Evolutionary conservation across 768 basidiomycete species (phyloP).

Genomic region (Punctularia strigosozonata): DNA sequence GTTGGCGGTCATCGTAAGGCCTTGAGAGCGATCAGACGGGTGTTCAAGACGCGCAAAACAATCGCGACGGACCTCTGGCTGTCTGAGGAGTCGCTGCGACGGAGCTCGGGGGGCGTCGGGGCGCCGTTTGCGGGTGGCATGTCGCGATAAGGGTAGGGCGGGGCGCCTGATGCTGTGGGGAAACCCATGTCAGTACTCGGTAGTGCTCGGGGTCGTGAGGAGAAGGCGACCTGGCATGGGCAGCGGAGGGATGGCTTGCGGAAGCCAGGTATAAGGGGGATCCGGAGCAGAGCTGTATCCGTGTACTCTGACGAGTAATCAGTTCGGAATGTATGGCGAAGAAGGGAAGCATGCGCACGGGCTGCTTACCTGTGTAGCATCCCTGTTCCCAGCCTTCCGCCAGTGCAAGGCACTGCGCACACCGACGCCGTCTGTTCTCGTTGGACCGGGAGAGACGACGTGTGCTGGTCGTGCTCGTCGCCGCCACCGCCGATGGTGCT

Average conservation of each 20-base stretch:
- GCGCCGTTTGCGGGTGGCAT: neutral
- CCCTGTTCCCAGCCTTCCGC: neutral
- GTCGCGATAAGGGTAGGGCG: neutral
- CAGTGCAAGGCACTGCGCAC: neutral
- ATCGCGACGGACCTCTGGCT: neutral
- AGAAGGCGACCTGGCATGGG: no score
- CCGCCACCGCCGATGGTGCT: no score
- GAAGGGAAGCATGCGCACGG: neutral
- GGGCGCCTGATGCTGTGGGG: no score
- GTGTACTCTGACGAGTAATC: neutral
- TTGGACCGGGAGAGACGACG: neutral
- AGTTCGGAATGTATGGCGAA: neutral
- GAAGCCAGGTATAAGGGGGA: neutral
- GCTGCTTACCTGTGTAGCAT: neutral
- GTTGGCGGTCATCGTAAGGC: slow-evolving; percentile 27
- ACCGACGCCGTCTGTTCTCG: neutral
- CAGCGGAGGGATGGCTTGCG: no score
- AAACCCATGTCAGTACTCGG: no score
- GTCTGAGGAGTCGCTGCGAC: neutral
- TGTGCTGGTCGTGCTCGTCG: neutral
- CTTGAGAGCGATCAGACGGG: neutral
- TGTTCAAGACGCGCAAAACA: neutral
- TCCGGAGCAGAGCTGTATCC: neutral
- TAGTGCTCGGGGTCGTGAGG: neutral
- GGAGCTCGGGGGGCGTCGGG: neutral